These are phyloP conservation scores for Nosema muscidifuracis DNA, from an alignment of 371 early-diverging fungal species.

Conservation along the genomic window DNA sequence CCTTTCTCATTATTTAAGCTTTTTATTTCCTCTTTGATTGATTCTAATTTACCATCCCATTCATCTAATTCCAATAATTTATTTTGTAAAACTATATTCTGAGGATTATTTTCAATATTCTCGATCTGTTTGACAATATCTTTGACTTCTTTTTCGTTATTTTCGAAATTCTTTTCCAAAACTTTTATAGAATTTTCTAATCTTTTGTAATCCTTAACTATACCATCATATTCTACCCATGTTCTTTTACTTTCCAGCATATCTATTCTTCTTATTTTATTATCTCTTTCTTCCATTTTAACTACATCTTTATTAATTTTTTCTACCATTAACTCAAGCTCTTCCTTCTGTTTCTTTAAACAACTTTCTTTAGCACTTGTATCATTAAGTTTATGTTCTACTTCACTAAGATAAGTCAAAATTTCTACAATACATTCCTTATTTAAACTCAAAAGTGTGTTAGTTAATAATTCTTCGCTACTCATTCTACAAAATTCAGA, in stretches of 20 bases:
- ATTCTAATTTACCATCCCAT: conserved; percentile 7
- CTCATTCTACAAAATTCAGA: conserved; percentile 58
- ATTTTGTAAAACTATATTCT: conserved; percentile 7
- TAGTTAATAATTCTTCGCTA: conserved; percentile 55
- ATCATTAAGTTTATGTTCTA: conserved; percentile 23
- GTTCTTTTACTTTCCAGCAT: conserved; percentile 42
- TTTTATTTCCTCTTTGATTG: conserved; percentile 2
- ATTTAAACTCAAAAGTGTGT: conserved; percentile 34
- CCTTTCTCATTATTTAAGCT: conserved; percentile 7
- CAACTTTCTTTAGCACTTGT: conserved; percentile 10
- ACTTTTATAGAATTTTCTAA: conserved; percentile 20
- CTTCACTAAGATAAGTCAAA: conserved; percentile 24
- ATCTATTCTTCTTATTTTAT: conserved; percentile 42
- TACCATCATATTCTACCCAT: conserved; percentile 31
- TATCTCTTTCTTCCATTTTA: conserved; percentile 41
- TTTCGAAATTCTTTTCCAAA: conserved; percentile 30
- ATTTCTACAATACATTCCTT: conserved; percentile 29
- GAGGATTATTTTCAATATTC: conserved; percentile 27
- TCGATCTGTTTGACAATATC: conserved; percentile 46
- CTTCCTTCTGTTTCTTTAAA: conserved; percentile 16
- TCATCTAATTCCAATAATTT: conserved; percentile 7
- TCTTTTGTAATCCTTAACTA: conserved; percentile 27
- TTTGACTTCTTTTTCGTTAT: conserved; percentile 15
- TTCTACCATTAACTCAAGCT: conserved; percentile 31
- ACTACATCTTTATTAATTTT: conserved; percentile 42